Evolutionary conservation across 2,329 filamentous ascomycete genomes (phyloP), one percentile per base, ranked within the genome.

Genomic region (Phialophora tarda): DNA sequence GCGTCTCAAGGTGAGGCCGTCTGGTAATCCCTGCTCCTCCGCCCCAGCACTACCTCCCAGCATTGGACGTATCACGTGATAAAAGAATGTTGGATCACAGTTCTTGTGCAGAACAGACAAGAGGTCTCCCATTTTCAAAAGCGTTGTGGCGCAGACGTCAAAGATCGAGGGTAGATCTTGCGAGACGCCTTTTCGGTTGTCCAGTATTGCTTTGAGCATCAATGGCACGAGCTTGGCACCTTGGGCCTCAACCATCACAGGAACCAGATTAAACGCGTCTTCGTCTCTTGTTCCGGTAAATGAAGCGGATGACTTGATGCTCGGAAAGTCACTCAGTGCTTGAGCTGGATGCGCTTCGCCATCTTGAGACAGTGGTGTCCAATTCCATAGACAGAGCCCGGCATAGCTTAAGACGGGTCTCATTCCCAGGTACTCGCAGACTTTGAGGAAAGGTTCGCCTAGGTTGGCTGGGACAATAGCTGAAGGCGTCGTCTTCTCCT

Each of bases 241-340:
- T 34, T 44, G 34, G 11, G 32, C 54, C 54, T 68, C 66, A 23
- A 63, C 56, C 34, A 66, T 57, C 3, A 59, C 50, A 8, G 66
- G 63, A 21, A 63, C 56, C 8, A 68, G 54, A 53, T 68, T 47
- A 34, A 68, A 68, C 4, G 63, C 54, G 6, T 65, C 66, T 55
- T 68, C 66, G 51, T 68, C 66, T 12, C 59, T 32, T 6, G 66
- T 68, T 38, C 59, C 47, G 14, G 66, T 68, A 34, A 68, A 66
- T 4, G 63, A 59, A 53, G 55, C 55, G 24, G 28, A 44, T 7
- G 55, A 56, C 44, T 50, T 64, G 28, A 68, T 34, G 12, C 24
- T 54, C 12, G 23, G 26, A 38, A 64, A 64, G 47, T 64, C 26
- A 47, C 55, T 26, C 11, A 68, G 65, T n/a, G 50, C 38, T 28